Conservation (phyloP, 192 early-diverging fungal genomes). For the Rhizophagus sp. region DNA sequence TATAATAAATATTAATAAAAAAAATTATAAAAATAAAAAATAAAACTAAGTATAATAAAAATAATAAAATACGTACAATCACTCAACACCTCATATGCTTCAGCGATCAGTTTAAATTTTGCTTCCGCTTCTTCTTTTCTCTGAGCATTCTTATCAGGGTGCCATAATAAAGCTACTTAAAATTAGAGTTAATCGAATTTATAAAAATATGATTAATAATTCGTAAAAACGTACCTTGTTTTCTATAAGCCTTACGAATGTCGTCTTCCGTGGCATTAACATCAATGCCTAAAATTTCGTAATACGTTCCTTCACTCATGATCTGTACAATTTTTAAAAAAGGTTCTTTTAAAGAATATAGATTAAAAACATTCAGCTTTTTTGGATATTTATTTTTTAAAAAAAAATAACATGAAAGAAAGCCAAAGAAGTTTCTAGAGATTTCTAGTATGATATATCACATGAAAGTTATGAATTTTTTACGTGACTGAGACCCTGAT, state of each 20-base stretch:
- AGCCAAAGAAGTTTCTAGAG: background rate
- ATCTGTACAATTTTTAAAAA: background rate
- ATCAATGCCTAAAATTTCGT: slow-evolving; percentile 57
- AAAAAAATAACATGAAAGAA: too few species aligned
- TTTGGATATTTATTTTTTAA: too few species aligned
- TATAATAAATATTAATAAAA: background rate
- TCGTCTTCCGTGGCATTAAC: slow-evolving; percentile 75
- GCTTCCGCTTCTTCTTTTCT: slow-evolving; percentile 65
- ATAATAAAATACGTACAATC: slow-evolving; percentile 33
- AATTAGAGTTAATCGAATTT: background rate
- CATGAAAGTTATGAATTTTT: too few species aligned
- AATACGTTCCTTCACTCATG: background rate
- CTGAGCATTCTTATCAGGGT: slow-evolving; percentile 74
- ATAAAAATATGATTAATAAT: background rate
- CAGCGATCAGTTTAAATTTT: slow-evolving; percentile 38
- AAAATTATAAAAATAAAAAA: background rate
- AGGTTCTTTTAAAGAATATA: too few species aligned
- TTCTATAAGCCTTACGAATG: slow-evolving; percentile 83
- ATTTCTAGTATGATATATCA: background rate
- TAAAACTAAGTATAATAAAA: background rate
- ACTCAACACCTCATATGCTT: slow-evolving; percentile 42
- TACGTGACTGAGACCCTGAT: too few species aligned
- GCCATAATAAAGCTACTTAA: slow-evolving; percentile 66
- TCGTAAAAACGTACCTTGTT: slow-evolving; percentile 42
- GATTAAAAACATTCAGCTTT: too few species aligned